Conservation (phyloP, 148 eudicot species). For the Talinum fruticosum region DNA sequence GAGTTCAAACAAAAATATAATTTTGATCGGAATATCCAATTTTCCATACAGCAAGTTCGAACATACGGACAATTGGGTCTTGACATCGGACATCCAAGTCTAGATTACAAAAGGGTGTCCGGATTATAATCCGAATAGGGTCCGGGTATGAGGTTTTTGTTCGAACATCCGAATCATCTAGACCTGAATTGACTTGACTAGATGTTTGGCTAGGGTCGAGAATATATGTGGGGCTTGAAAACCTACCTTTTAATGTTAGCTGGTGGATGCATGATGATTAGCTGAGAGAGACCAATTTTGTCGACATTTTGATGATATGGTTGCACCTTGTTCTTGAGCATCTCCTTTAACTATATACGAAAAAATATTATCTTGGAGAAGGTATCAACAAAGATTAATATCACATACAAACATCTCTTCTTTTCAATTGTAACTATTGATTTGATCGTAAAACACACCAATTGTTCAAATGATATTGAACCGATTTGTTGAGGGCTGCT, state of each 20-base stretch:
- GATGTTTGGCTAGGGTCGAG: too few relatives aligned
- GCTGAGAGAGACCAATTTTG: slow-evolving; percentile 51
- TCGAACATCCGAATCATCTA: too few relatives aligned
- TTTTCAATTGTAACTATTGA: background rate
- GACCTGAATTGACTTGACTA: too few relatives aligned
- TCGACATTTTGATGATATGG: slow-evolving; percentile 66
- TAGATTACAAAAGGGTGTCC: too few relatives aligned
- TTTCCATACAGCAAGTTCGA: too few relatives aligned
- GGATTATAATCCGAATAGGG: too few relatives aligned
- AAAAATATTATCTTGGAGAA: too few relatives aligned
- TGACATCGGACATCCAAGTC: too few relatives aligned
- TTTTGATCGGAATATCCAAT: too few relatives aligned
- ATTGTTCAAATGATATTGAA: background rate
- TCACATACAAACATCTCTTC: background rate
- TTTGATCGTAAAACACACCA: background rate
- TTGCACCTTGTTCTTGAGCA: slow-evolving; percentile 73
- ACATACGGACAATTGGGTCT: too few relatives aligned
- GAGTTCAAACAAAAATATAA: too few relatives aligned
- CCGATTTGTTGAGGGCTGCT: background rate
- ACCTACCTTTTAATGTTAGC: slow-evolving; percentile 42
- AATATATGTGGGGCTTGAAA: background rate
- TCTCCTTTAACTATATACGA: slow-evolving; percentile 65
- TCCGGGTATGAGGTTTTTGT: too few relatives aligned
- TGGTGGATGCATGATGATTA: slow-evolving; percentile 52
- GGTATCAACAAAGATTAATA: slow-evolving; percentile 1